Evolutionary conservation across 495 filamentous ascomycete genomes (phyloP), one percentile per base, ranked within the genome.

Genomic region (Lasiosphaeria hispida): DNA sequence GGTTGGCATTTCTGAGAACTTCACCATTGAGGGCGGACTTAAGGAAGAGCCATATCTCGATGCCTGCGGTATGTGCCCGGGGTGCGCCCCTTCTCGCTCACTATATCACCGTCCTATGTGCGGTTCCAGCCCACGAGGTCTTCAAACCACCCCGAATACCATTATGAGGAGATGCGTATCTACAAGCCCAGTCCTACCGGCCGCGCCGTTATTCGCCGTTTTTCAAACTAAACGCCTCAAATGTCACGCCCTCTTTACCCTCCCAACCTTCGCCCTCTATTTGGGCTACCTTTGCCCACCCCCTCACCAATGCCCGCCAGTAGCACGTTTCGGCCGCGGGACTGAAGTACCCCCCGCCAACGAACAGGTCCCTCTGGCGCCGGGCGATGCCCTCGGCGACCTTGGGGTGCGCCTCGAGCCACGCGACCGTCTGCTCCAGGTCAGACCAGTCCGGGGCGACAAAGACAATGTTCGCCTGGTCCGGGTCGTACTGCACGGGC

Each of bases 321-420:
- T 83, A 83, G 59, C 80, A 83, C 47, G 66, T 66, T 59, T 82
- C 80, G 11, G 79, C 77, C 42, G 79, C 79, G 33, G 72, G 69
- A 47, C 72, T 78, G 47, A 81, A 64, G 62, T 81, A 82, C 14
- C 80, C 77, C 0, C 65, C 70, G 17, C 63, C 72, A 0, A 69
- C 63, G 54, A 80, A 77, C 37, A 74, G 48, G 18, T 75, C 73
- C 45, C 78, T 64, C 66, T 80, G 78, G 18, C 77, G 68, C 40
- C 62, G 49, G 14, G 80, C 80, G 53, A 83, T 82, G 1, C 74
- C 75, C 55, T 75, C 69, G 0, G 79, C 80, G 11, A 76, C 57
- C 1, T 64, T 53, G 1, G 75, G 72, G 48, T 81, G 71, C n/a
- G 55, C 59, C 45, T 75, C 72, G 37, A 82, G 59, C 69, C 74